Conservation (phyloP, 495 filamentous ascomycete species). For the Xylaria acuta region DNA sequence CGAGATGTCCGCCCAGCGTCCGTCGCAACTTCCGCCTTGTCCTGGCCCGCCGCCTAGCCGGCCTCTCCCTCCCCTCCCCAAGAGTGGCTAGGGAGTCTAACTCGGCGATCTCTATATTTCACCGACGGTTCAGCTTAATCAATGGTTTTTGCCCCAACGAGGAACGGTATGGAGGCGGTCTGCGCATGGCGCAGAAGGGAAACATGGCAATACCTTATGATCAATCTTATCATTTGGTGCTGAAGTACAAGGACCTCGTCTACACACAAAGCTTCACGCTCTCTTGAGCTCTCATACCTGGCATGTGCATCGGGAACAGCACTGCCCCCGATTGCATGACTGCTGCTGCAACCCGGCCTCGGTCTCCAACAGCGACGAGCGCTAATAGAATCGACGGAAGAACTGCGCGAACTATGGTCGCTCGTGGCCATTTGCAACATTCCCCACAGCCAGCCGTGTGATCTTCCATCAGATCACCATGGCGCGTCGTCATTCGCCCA, state of each 20-base stretch:
- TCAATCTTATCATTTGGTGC: not conserved
- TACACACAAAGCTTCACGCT: constrained; percentile 6
- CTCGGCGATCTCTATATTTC: constrained; percentile 38
- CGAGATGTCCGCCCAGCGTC: constrained; percentile 58
- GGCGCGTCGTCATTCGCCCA: not conserved
- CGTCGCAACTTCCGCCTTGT: constrained; percentile 79
- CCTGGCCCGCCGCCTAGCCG: constrained; percentile 83
- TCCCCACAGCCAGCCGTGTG: not conserved
- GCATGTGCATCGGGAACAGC: constrained; percentile 1
- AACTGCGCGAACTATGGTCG: constrained; percentile 6
- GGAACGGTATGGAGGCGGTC: constrained; percentile 15
- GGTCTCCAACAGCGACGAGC: constrained; percentile 2
- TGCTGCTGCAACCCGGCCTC: not conserved
- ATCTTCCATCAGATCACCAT: not conserved
- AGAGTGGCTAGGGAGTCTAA: constrained; percentile 58
- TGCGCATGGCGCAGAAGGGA: constrained; percentile 5
- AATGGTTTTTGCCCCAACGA: constrained; percentile 24
- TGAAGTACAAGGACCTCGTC: constrained; percentile 2
- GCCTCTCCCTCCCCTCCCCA: constrained; percentile 82
- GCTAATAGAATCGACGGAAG: constrained; percentile 11
- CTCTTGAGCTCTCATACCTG: constrained; percentile 16
- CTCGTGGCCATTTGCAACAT: not conserved
- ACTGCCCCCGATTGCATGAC: not conserved
- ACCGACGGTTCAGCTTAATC: constrained; percentile 4
- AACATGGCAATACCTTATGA: not conserved